Percentiles rank a stretch among this genome's conserved stretches.
phyloP scores from a whole-genome alignment of 441 rosid genomes.

The Pelargonium cotyledonis region DNA sequence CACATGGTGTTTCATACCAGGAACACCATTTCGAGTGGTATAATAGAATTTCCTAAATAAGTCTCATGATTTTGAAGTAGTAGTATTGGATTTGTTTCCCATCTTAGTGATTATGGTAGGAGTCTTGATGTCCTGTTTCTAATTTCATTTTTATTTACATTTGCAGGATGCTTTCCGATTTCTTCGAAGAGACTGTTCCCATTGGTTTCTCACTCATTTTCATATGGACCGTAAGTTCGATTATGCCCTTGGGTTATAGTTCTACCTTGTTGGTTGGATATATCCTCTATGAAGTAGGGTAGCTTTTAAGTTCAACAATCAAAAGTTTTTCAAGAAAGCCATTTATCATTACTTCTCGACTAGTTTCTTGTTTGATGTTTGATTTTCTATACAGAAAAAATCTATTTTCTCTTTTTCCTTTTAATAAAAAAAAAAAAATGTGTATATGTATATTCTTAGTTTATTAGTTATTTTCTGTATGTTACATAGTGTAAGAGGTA shows the following conservation, averaged over 20 bases:
- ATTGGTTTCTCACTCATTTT: slow-evolving; percentile 97
- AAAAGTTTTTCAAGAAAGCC: neutral
- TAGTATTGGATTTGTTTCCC: neutral
- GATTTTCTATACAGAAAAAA: neutral
- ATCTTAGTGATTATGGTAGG: neutral
- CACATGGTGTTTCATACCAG: slow-evolving; percentile 67
- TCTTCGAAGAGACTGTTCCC: slow-evolving; percentile 81
- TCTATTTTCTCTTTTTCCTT: neutral
- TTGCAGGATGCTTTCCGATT: slow-evolving; percentile 94
- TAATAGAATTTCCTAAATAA: slow-evolving; percentile 15
- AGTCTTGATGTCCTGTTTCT: slow-evolving; percentile 16
- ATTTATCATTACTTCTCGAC: neutral
- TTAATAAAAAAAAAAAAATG: too few species aligned
- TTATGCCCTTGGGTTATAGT: slow-evolving; percentile 13
- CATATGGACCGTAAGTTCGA: slow-evolving; percentile 89
- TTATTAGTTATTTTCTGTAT: neutral
- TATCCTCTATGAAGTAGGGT: neutral
- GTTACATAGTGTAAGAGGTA: neutral
- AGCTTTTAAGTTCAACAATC: neutral
- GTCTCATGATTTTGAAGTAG: neutral
- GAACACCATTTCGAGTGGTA: slow-evolving; percentile 93
- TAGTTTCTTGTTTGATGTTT: neutral
- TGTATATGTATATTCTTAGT: neutral
- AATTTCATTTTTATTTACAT: slow-evolving; percentile 18
- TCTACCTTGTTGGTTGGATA: neutral